Evolutionary conservation across 495 filamentous ascomycete species (phyloP), one percentile per base, ranked within the genome.

Genomic region (Penicillium paxilli): DNA sequence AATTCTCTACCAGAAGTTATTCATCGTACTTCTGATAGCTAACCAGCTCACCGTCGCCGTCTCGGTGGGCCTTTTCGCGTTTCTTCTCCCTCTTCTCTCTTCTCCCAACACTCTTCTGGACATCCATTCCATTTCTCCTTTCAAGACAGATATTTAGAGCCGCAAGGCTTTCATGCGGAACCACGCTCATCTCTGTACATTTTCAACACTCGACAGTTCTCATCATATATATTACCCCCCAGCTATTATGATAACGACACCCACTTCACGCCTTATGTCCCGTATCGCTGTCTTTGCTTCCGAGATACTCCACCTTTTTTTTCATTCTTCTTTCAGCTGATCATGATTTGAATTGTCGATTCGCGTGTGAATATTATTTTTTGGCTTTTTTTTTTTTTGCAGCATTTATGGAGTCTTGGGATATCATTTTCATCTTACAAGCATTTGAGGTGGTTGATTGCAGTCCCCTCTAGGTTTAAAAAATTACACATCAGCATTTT

Each of bases 231-330:
- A 35, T 24, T 32, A 12, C 4, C 14, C 5, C 19, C n/a, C 24
- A 49, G 45, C 19, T 33, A 14, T 44, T 20, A 54, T 44, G 45
- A 54, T 44, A 25, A 54, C 45, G 45, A 54, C 52, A 26, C 22
- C 21, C 20, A 21, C 30, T 26, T 37, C 16, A 32, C 24, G 21
- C 41, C 22, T 41, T 41, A 37, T 50, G 33, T 17, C 21, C 19
- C 19, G 8, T 21, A 21, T 9, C 9, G 19, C 8, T 24, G 2
- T 22, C 19, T 21, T 24, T 24, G 2, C 8, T 42, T 42, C 21
- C 17, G 8, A 0, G 2, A 20, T 41, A 12, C 19, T 23, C 17
- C 2, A 20, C 7, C 38, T 23, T 22, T 22, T 22, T 23, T 11
- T 22, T 1, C 5, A 4, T 21, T 21, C 6, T 21, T 11, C 2